Percentiles rank a stretch among this genome's conserved stretches.
These are phyloP conservation scores for Calonectria pseudoturangicola DNA, from an alignment of 2,329 filamentous ascomycete species.

Conservation along the genomic window DNA sequence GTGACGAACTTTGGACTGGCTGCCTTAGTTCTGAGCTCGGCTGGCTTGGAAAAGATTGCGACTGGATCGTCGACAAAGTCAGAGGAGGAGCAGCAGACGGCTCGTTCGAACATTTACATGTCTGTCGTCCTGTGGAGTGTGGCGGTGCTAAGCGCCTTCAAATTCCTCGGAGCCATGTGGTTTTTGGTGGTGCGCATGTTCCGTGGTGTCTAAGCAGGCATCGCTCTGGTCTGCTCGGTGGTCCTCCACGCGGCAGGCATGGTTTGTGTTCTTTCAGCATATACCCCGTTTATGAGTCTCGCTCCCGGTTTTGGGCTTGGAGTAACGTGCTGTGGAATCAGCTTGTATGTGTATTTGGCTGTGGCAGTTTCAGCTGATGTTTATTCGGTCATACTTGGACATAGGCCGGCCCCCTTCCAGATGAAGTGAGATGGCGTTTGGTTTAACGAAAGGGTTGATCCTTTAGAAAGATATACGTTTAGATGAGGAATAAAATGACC, in stretches of 20 bases:
- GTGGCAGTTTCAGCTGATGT: conserved; percentile 38
- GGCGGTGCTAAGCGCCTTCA: conserved; percentile 87
- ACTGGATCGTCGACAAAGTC: conserved; percentile 58
- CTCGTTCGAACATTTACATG: conserved; percentile 88
- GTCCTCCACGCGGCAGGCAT: conserved; percentile 8
- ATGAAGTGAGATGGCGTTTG: conserved; percentile 47
- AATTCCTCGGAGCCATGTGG: conserved; percentile 92
- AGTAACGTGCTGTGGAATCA: conserved; percentile 42
- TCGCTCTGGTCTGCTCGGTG: neutral
- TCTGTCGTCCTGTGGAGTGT: conserved; percentile 92
- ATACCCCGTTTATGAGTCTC: conserved; percentile 54
- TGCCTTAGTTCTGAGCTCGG: conserved; percentile 90
- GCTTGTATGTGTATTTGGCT: conserved; percentile 46
- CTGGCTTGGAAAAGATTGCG: conserved; percentile 83
- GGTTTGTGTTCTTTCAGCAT: conserved; percentile 47
- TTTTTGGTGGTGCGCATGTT: conserved; percentile 94
- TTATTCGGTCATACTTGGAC: conserved; percentile 39
- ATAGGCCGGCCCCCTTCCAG: conserved; percentile 29
- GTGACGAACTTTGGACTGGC: conserved; percentile 93
- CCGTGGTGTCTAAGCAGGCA: conserved; percentile 74
- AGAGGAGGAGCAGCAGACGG: conserved; percentile 64
- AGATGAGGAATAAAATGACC: conserved; percentile 41
- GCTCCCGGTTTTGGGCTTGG: conserved; percentile 31
- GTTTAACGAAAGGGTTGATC: conserved; percentile 41
- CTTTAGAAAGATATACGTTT: conserved; percentile 46